phyloP scores from a whole-genome alignment of 495 filamentous ascomycete species.

The Evansstolkia leycettana region DNA sequence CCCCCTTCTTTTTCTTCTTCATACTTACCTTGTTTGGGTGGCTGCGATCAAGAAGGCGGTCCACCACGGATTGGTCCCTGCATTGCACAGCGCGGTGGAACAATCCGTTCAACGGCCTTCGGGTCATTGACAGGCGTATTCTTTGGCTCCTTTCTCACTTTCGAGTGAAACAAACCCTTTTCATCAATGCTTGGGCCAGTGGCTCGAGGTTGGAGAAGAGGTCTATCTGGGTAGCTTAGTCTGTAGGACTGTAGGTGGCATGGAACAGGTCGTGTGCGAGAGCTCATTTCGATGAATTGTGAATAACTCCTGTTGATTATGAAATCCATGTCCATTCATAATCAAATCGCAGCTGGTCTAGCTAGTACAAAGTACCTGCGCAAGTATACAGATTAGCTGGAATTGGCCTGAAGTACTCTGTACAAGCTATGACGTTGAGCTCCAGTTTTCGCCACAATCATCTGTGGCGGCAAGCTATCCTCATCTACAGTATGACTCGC shows the following conservation, averaged over 20 bases:
- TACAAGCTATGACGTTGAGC: neutral
- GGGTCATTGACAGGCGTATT: slow-evolving; percentile 55
- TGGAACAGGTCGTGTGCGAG: neutral
- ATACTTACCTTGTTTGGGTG: slow-evolving; percentile 66
- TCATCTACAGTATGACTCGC: no score
- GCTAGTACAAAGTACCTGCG: no score
- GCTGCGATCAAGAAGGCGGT: slow-evolving; percentile 42
- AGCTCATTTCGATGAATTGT: no score
- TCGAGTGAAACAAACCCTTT: slow-evolving; percentile 31
- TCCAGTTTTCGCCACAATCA: no score
- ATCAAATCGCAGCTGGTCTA: neutral
- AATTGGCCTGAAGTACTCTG: neutral
- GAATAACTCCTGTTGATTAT: no score
- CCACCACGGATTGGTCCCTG: slow-evolving; percentile 41
- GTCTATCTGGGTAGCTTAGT: neutral
- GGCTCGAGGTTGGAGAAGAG: slow-evolving; percentile 40
- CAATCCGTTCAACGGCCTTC: slow-evolving; percentile 49
- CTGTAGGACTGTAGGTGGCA: neutral
- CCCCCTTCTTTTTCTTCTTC: slow-evolving; percentile 44
- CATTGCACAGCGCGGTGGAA: slow-evolving; percentile 58
- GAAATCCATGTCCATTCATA: no score
- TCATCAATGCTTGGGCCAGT: slow-evolving; percentile 36
- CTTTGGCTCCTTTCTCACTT: slow-evolving; percentile 44
- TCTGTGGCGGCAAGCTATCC: no score
- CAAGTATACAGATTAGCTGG: neutral